Evolutionary conservation across 805 yeast genomes (phyloP), one percentile per base, ranked within the genome.

Genomic region (Saccharomycopsis oosterbeekiorum): DNA sequence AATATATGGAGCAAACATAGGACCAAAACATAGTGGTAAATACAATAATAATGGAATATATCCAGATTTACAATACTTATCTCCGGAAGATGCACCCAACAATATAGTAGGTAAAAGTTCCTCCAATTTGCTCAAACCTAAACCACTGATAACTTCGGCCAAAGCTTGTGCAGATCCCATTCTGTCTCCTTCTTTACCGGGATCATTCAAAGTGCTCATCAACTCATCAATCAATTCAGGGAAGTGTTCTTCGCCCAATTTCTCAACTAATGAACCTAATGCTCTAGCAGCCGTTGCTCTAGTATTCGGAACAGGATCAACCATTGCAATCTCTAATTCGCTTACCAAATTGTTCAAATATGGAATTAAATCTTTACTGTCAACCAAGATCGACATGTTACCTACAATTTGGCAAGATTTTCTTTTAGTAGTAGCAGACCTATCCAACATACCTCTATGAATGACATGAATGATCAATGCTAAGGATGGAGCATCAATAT

Each of bases 371-470:
- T 94, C 99, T 67, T 81, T 83, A 17, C 89, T 79, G 68, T 93
- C 98, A 17, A 96, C 97, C 68, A 94, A 78, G 71, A 94, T 90
- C 1, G 98, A 91, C 98, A 94, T 94, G 70, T 94, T 94, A 65
- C 99, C 99, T 37, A 94, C 97, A 77, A 94, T 93, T 74, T 94
- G 97, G 73, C 98, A 92, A 0, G 98, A 93, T 72, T 90, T 90
- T 71, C 88, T 84, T 77, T 93, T 94, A 4, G 94, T 89, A 53
- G 84, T 79, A 0, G 98, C 97, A n/a, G 96, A 88, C 69, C 99
- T 79, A 67, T 93, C 98, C 59, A 82, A 84, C 88, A 94, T 84
- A 75, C 98, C 99, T 73, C 99, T 84, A 71, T 90, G 94, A 56
- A 94, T 86, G 59, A 94, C 97, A 70, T 92, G 97, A 64, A 92